A percentile compares a stretch with the other conserved stretches of the same genome.
Conservation (phyloP, 2,329 filamentous ascomycete species). For the Aplosporella prunicola region DNA sequence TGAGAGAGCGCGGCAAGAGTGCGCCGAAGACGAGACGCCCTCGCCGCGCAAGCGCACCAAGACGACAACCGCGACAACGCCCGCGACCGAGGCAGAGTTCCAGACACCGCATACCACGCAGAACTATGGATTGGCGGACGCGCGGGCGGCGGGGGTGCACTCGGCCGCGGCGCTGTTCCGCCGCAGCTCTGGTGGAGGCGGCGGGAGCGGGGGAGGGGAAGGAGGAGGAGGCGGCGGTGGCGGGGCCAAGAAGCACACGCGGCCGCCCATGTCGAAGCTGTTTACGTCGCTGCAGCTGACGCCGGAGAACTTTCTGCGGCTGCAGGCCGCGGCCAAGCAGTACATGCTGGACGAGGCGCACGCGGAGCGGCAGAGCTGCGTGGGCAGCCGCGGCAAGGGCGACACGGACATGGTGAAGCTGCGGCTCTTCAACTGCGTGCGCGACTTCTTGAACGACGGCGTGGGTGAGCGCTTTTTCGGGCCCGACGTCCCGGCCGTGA, state of each 20-base stretch:
- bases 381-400: constrained; percentile 46
- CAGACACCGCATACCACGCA: constrained; percentile 15
- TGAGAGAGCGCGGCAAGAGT: background rate
- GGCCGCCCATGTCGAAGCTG: constrained; percentile 49
- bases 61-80: constrained; percentile 1
- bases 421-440: constrained; percentile 47
- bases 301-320: constrained; percentile 46
- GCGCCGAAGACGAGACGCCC: constrained; percentile 1
- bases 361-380: constrained; percentile 47
- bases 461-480: constrained; percentile 45
- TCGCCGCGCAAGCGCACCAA: constrained; percentile 15
- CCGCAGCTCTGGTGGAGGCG: constrained; percentile 19
- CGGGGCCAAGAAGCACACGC: constrained; percentile 46
- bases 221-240: constrained; percentile 31
- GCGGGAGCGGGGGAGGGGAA: background rate
- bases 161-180: constrained; percentile 45
- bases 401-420: constrained; percentile 49
- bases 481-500: constrained; percentile 23
- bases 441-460: constrained; percentile 43
- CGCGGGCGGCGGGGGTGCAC: constrained; percentile 42
- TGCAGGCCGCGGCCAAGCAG: constrained; percentile 46
- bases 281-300: constrained; percentile 47
- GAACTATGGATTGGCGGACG: constrained; percentile 23
- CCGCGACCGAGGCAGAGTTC: constrained; percentile 5
- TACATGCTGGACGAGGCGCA: constrained; percentile 49